Evolutionary conservation across 768 basidiomycete genomes (phyloP).

Genomic region (Termitomyces sp.): DNA sequence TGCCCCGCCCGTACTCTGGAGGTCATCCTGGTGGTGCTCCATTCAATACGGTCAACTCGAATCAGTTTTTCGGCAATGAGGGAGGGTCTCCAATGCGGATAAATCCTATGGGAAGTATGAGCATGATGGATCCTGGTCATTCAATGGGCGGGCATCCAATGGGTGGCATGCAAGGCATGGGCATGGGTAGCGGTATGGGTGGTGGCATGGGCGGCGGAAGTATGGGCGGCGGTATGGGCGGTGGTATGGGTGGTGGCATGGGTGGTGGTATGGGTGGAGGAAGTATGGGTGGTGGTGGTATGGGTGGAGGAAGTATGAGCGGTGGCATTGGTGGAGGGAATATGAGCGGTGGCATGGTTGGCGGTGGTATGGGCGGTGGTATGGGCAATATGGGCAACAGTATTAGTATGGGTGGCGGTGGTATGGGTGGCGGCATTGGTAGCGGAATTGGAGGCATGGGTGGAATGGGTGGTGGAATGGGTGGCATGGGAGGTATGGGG

Average conservation of each 20-base stretch:
- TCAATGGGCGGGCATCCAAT: constrained; percentile 16
- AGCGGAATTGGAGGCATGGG: background rate
- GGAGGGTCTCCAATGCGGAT: constrained; percentile 30
- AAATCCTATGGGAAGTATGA: constrained; percentile 22
- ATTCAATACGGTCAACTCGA: constrained; percentile 24
- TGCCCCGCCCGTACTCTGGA: constrained; percentile 22
- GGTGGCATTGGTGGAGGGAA: too few species aligned
- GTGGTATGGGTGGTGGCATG: constrained; percentile 22
- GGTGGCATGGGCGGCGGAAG: constrained; percentile 23
- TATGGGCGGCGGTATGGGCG: constrained; percentile 14
- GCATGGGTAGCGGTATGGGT: constrained; percentile 18
- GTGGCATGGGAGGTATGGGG: constrained; percentile 13
- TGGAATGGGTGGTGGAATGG: constrained; percentile 11
- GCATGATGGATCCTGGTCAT: constrained; percentile 15
- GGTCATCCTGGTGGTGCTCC: constrained; percentile 22
- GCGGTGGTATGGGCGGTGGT: constrained; percentile 16
- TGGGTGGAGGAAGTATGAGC: constrained; percentile 7
- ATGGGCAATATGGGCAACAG: too few species aligned
- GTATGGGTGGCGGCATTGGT: constrained; percentile 17
- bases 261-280: constrained; percentile 17
- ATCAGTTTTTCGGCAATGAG: constrained; percentile 26
- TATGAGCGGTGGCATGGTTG: constrained; percentile 19
- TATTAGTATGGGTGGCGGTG: constrained; percentile 10
- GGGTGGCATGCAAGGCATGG: constrained; percentile 17
- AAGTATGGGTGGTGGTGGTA: constrained; percentile 12